These are phyloP conservation scores for Cyclotella kingstonii DNA, from an alignment of 108 stramenopile species.

Conservation along the genomic window DNA sequence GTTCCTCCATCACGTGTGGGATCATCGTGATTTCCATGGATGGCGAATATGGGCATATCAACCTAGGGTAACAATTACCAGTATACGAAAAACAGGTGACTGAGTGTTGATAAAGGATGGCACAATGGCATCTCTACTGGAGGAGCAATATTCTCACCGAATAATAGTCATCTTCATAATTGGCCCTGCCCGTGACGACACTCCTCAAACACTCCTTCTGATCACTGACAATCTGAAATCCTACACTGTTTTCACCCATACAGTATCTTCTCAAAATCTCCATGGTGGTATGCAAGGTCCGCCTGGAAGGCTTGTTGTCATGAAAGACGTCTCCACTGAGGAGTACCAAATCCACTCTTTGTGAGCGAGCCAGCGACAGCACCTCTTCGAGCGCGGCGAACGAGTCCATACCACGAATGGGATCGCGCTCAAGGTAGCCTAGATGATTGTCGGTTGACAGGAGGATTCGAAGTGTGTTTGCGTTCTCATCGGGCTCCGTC, in stretches of 20 bases:
- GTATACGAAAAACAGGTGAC: no score
- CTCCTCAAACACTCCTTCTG: conserved; percentile 44
- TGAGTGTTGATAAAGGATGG: no score
- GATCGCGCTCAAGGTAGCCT: conserved; percentile 91
- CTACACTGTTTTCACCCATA: conserved; percentile 86
- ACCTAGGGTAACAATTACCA: conserved; percentile 41
- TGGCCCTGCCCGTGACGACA: conserved; percentile 58
- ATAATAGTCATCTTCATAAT: conserved; percentile 90
- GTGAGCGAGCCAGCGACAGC: conserved; percentile 60
- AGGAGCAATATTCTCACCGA: conserved; percentile 43
- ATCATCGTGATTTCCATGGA: conserved; percentile 99
- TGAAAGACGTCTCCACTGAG: conserved; percentile 97
- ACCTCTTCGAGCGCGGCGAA: conserved; percentile 97
- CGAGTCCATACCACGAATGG: conserved; percentile 89
- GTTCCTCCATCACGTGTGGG: conserved; percentile 80
- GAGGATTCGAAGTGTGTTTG: conserved; percentile 83
- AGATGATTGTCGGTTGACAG: conserved; percentile 97
- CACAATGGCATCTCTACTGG: not conserved
- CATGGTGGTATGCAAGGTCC: conserved; percentile 89
- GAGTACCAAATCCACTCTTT: conserved; percentile 81
- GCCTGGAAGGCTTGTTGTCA: conserved; percentile 92
- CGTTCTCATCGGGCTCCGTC: conserved; percentile 3
- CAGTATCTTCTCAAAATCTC: conserved; percentile 88
- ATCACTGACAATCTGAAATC: conserved; percentile 80
- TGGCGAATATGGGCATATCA: conserved; percentile 93